Evolutionary conservation across 345 rosid species (phyloP).

Genomic region (Eucalyptus urophylla): DNA sequence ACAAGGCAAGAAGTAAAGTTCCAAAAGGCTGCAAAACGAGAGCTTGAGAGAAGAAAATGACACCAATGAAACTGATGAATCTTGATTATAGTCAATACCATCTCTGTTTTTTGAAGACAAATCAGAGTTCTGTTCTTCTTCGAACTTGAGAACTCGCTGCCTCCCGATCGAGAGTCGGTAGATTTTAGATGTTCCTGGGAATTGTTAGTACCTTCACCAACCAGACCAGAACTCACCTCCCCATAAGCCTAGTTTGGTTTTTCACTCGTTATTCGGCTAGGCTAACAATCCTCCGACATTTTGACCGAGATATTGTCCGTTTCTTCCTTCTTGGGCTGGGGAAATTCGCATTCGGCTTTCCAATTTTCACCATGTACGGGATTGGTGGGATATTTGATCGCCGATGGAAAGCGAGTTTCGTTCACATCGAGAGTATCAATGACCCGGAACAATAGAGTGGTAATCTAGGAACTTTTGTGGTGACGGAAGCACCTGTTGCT

Average conservation of each 20-base stretch:
- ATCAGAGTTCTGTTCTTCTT: neutral
- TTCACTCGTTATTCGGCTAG: neutral
- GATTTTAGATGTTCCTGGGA: too few relatives aligned
- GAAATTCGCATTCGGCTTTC: neutral
- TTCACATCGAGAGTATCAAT: neutral
- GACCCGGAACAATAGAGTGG: neutral
- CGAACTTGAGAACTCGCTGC: neutral
- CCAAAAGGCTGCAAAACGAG: neutral
- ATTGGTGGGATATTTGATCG: neutral
- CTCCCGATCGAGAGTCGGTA: neutral
- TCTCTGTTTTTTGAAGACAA: neutral
- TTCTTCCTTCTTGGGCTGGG: neutral
- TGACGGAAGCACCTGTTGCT: neutral
- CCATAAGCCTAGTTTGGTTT: neutral
- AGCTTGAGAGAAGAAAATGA: neutral
- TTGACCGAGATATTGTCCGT: neutral
- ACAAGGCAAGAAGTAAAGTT: neutral
- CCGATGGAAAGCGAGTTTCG: neutral
- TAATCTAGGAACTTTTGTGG: neutral
- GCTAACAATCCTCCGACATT: neutral
- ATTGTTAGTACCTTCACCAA: neutral
- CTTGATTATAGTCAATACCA: neutral
- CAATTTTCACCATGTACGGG: neutral
- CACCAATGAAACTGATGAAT: neutral
- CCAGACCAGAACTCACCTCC: neutral